Percentiles rank a stretch among this genome's conserved stretches.
These are phyloP conservation scores for Nosema muscidifuracis DNA, from an alignment of 371 early-diverging fungal genomes.

Conservation along the genomic window DNA sequence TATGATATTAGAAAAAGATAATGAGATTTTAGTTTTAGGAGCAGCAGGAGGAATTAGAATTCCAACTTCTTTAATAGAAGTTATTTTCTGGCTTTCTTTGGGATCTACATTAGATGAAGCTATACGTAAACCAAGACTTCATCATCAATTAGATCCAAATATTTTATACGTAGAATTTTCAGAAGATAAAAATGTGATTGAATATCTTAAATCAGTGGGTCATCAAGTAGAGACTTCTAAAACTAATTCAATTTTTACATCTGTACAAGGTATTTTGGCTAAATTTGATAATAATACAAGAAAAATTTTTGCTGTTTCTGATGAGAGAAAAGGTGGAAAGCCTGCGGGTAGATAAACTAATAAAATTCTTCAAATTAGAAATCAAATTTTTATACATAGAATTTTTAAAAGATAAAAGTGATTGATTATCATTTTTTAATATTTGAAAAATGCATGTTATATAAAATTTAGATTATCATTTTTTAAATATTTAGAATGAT, in stretches of 20 bases:
- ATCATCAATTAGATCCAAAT: constrained; percentile 82
- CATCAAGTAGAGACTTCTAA: constrained; percentile 43
- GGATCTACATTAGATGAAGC: constrained; percentile 69
- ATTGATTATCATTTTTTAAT: no score
- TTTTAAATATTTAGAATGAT: no score
- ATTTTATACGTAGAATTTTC: constrained; percentile 62
- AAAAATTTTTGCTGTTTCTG: constrained; percentile 46
- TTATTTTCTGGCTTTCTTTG: constrained; percentile 71
- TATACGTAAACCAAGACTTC: constrained; percentile 71
- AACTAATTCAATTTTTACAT: constrained; percentile 47
- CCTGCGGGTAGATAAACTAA: constrained; percentile 38
- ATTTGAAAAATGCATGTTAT: no score
- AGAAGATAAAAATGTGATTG: constrained; percentile 6
- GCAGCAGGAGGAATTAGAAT: constrained; percentile 89
- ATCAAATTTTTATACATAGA: no score
- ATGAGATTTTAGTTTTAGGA: constrained; percentile 72
- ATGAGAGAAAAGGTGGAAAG: constrained; percentile 48
- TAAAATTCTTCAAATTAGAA: no score
- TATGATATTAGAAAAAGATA: constrained; percentile 70
- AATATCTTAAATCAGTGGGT: constrained; percentile 35
- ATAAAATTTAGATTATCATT: no score
- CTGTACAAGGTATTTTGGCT: constrained; percentile 53
- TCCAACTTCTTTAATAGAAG: constrained; percentile 72
- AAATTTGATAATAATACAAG: constrained; percentile 21
- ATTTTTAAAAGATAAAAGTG: no score